A percentile compares a stretch with the other conserved stretches of the same genome.
Conservation (phyloP, 2,329 filamentous ascomycete genomes). For the Calonectria pauciramosa region DNA sequence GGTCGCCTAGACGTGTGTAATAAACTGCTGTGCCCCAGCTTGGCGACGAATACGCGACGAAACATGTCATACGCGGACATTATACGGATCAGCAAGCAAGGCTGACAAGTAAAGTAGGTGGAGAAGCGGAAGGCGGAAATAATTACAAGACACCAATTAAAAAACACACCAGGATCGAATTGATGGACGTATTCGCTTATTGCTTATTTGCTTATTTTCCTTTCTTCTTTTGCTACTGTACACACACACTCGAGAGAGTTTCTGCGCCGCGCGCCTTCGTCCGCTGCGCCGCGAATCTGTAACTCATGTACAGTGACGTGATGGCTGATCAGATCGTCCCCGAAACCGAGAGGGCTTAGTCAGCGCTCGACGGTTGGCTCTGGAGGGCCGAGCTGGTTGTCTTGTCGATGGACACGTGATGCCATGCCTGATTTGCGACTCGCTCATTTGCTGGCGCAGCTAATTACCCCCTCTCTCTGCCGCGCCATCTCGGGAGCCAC, state of each 20-base stretch:
- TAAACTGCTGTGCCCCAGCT: not conserved
- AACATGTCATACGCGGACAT: not conserved
- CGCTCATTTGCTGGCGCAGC: constrained; percentile 8
- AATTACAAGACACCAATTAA: not conserved
- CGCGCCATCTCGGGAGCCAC: constrained; percentile 18
- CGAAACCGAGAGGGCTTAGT: constrained; percentile 5
- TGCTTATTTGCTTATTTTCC: not conserved
- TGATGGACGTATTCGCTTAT: not conserved
- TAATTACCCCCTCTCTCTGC: constrained; percentile 10
- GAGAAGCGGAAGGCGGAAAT: not conserved
- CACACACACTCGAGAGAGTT: not conserved
- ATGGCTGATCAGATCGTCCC: constrained; percentile 12
- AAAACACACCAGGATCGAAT: not conserved
- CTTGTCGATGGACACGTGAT: constrained; percentile 20
- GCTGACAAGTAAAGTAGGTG: not conserved
- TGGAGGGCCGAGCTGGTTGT: not conserved
- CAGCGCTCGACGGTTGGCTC: not conserved
- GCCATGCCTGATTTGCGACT: constrained; percentile 3
- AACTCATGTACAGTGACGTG: constrained; percentile 27
- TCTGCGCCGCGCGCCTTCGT: not conserved
- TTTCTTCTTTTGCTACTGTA: not conserved
- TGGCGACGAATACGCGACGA: not conserved
- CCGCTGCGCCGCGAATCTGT: constrained; percentile 4
- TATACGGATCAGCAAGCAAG: not conserved
- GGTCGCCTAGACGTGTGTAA: not conserved